phyloP scores from a whole-genome alignment of 2,329 filamentous ascomycete genomes.

The Aspergillus sp. region DNA sequence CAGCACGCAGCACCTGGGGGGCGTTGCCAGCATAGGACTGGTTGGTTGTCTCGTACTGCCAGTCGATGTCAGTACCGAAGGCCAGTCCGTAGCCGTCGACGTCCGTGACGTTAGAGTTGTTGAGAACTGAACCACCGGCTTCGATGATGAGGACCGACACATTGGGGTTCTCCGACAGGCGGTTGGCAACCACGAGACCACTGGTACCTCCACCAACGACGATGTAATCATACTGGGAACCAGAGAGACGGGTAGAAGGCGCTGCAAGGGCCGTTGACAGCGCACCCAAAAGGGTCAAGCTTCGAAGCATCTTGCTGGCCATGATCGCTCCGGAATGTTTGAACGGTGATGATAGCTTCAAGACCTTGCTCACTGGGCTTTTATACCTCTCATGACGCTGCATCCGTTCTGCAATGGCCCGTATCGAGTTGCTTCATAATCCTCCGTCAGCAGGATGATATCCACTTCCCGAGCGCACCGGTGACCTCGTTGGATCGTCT shows the following conservation, averaged over 20 bases:
- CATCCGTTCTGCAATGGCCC: neutral
- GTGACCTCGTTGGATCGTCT: neutral
- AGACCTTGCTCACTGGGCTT: neutral
- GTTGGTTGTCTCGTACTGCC: conserved; percentile 41
- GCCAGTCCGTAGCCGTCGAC: conserved; percentile 26
- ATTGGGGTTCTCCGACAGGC: conserved; percentile 34
- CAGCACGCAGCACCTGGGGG: conserved; percentile 38
- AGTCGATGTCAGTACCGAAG: conserved; percentile 42
- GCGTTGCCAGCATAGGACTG: conserved; percentile 40
- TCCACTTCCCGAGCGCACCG: neutral
- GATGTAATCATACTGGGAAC: conserved; percentile 29
- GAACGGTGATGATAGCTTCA: neutral
- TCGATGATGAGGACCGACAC: conserved; percentile 34
- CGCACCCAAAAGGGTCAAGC: neutral
- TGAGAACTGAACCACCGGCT: conserved; percentile 28
- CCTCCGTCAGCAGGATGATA: neutral
- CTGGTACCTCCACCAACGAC: conserved; percentile 39
- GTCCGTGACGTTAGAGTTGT: conserved; percentile 34
- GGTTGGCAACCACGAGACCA: conserved; percentile 38
- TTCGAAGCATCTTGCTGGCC: neutral
- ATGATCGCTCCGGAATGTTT: neutral
- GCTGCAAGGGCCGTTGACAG: neutral
- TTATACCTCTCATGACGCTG: neutral
- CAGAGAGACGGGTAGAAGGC: neutral
- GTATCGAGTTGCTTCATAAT: neutral